Evolutionary conservation across 2,329 filamentous ascomycete species (phyloP), one percentile per base, ranked within the genome.

Genomic region (Clonostachys chloroleuca): DNA sequence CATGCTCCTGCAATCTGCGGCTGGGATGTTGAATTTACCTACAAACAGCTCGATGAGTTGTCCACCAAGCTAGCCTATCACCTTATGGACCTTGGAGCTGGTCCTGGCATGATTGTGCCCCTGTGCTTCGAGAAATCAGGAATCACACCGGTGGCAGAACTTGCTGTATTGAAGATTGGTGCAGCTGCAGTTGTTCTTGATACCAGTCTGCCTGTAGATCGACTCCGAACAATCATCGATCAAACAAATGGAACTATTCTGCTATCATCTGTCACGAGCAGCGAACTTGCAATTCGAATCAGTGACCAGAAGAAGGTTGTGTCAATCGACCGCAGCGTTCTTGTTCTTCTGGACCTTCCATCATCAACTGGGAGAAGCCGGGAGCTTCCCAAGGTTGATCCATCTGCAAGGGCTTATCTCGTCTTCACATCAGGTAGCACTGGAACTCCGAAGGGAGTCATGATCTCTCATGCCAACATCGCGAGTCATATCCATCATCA

Each of bases 321-420:
- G n/a, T n/a, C n/a, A n/a, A n/a, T n/a, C n/a, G n/a, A n/a, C n/a
- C n/a, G n/a, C n/a, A n/a, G n/a, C n/a, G n/a, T n/a, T n/a, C n/a
- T n/a, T n/a, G n/a, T n/a, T n/a, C n/a, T n/a, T n/a, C n/a, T n/a
- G n/a, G n/a, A n/a, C n/a, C n/a, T n/a, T n/a, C n/a, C n/a, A n/a
- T 74, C 18, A 60, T 73, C 40, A 73, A 73, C 44, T 68, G 65
- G 1, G n/a, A n/a, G n/a, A n/a, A n/a, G n/a, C n/a, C n/a, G n/a
- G n/a, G n/a, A n/a, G n/a, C n/a, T n/a, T n/a, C 34, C 34, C 24
- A 20, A 8, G 35, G 17, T 37, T 24, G 16, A 45, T 13, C 43
- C 49, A 13, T 40, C 40, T 9, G 43, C 44, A 12, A 46, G 43
- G 7, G 43, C 43, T 2, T 46, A 36, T 35, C 30, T 48, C 9